Conservation (phyloP, 2,329 filamentous ascomycete species). For the Calonectria ilicicola region DNA sequence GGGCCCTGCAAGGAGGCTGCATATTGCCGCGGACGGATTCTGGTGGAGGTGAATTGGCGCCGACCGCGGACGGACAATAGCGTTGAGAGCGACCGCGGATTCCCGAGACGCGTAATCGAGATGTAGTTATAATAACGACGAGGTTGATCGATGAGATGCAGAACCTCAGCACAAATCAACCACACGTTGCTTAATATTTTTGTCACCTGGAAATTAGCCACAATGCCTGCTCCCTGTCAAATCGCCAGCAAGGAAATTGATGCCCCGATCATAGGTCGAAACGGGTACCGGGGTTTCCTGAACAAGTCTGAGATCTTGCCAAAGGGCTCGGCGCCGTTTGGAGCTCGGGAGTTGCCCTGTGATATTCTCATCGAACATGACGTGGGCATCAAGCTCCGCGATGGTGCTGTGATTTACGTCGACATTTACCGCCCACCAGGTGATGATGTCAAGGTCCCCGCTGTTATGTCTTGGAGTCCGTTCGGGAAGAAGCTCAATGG, state of each 20-base stretch:
- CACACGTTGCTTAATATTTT: background rate
- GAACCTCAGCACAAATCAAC: background rate
- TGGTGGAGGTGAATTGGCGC: background rate
- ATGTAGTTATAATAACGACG: background rate
- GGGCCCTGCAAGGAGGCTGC: background rate
- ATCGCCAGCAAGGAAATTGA: conserved; percentile 3
- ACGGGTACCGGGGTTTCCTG: background rate
- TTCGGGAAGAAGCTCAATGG: conserved; percentile 61
- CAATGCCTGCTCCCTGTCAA: background rate
- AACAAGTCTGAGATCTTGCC: conserved; percentile 2
- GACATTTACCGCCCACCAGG: conserved; percentile 58
- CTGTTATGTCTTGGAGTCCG: conserved; percentile 57
- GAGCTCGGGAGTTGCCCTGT: background rate
- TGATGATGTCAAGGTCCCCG: conserved; percentile 52
- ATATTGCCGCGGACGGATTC: background rate
- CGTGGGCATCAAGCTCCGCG: conserved; percentile 55
- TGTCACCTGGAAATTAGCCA: background rate
- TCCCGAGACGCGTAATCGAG: background rate
- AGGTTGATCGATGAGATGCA: background rate
- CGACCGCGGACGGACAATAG: background rate
- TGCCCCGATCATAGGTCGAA: background rate
- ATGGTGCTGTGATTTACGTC: conserved; percentile 55
- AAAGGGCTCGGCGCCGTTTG: background rate
- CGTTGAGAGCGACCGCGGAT: background rate
- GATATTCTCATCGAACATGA: conserved; percentile 59